phyloP scores from a whole-genome alignment of 371 early-diverging fungal genomes.

The Homolaphlyctis polyrhiza region DNA sequence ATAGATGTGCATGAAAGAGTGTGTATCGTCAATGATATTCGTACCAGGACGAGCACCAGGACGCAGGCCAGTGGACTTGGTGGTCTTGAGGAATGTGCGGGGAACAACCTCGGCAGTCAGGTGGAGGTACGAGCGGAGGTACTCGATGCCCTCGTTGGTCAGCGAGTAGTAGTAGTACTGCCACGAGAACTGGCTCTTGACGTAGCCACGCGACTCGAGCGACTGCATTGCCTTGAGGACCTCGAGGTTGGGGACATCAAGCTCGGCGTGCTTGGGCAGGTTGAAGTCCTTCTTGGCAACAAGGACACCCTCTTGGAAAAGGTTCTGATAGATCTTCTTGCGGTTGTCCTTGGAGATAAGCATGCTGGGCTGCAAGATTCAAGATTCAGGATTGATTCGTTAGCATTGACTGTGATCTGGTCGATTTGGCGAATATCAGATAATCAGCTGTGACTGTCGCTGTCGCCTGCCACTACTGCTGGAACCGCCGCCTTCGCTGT shows the following conservation, averaged over 20 bases:
- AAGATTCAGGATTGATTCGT: too few species aligned
- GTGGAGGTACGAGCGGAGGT: slow-evolving; percentile 94
- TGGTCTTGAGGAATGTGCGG: slow-evolving; percentile 92
- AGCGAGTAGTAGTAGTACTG: slow-evolving; percentile 99
- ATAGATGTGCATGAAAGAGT: background rate
- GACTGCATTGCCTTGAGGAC: slow-evolving; percentile 99
- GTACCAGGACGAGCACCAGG: slow-evolving; percentile 27
- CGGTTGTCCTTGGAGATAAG: slow-evolving; percentile 95
- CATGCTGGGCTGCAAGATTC: slow-evolving; percentile 79
- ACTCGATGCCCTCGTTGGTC: slow-evolving; percentile 96
- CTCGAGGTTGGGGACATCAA: slow-evolving; percentile 96
- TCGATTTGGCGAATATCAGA: too few species aligned
- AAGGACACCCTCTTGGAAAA: slow-evolving; percentile 87
- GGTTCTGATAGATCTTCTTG: slow-evolving; percentile 72
- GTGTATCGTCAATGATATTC: background rate
- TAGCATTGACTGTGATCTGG: too few species aligned
- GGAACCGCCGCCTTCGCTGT: too few species aligned
- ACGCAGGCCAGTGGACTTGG: slow-evolving; percentile 57
- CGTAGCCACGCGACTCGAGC: slow-evolving; percentile 90
- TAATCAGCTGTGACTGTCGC: too few species aligned
- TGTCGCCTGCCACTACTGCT: too few species aligned
- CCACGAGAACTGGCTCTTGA: slow-evolving; percentile 98
- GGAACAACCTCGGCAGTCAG: slow-evolving; percentile 95
- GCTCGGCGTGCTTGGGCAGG: slow-evolving; percentile 88
- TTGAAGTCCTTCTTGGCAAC: slow-evolving; percentile 98